Evolutionary conservation across 768 basidiomycete genomes (phyloP), one percentile per base, ranked within the genome.

Genomic region (Psilocybe azurescens): DNA sequence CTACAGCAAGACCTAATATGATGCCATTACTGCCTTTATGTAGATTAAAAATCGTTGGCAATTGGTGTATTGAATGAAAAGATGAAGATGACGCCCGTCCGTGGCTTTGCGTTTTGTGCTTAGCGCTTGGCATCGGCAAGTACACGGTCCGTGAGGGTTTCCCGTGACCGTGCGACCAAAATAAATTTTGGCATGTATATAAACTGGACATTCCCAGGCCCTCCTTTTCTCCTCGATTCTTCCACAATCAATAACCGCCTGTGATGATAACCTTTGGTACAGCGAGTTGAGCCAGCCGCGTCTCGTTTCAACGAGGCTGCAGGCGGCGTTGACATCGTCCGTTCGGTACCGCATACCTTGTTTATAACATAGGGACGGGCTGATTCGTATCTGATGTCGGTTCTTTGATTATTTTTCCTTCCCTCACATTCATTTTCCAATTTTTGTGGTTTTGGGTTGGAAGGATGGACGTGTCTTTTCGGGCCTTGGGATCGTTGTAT

Each of bases 271-370:
- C 67, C 67, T 50, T 68, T 74, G 83, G 83, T 82, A 84, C 85
- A 86, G 76, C 75, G 83, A 78, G 80, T 78, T 83, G 85, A 86
- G 84, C 77, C 65, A 75, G 75, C 79, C 77, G 70, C 76, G 67
- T 68, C 63, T 65, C 67, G 63, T 70, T 75, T 39, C 38, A 14
- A 39, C 78, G 81, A 76, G 78, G 57, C 60, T 60, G 60, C 57
- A 52, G 64, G 64, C 60, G 69, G 79, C 83, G 66, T 75, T 86
- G 85, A 86, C 83, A 82, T 84, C 80, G 85, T 79, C 83, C 83
- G 84, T 86, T 84, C 79, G 85, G 85, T 84, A 82, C 81, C 81
- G 74, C 67, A 64, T 75, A 77, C 77, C 84, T 86, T 86, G 84
- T 86, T 86, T 76, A 66, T 67, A 65, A 63, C 64, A 83, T 81